Evolutionary conservation across 495 filamentous ascomycete genomes (phyloP), one percentile per base, ranked within the genome.

Genomic region (Tuber aestivum): DNA sequence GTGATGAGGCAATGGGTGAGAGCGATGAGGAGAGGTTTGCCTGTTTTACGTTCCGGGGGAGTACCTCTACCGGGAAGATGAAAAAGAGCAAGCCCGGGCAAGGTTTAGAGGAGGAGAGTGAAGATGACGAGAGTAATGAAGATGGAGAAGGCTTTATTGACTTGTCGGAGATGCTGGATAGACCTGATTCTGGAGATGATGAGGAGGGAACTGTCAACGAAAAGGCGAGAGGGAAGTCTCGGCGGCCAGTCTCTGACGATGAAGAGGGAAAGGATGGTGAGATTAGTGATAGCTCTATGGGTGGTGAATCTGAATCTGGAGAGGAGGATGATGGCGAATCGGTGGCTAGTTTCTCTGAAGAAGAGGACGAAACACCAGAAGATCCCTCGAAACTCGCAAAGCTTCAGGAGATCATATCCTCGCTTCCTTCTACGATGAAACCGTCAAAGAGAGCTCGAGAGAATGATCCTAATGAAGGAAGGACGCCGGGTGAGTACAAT

Each of bases 1-100:
- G 91, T 77, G 95, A 97, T 75, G 95, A 97, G 82, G 95, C 95
- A 44, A 92, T 97, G 87, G 95, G 94, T 14, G 91, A 91, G 75
- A 94, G 92, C 78, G 93, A 97, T 80, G 90, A 94, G 83, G 93
- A 97, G 80, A 86, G 86, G 77, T 95, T 95, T 79, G 91, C 92
- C 61, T 90, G 89, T 12, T 95, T 89, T 83, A 86, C 88, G 4
- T 97, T 97, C 80, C 85, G 89, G 3, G 92, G 91, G 65, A 92
- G 89, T 78, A 75, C 69, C 10, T 89, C 84, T 74, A 87, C 84
- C 69, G 90, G 85, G 77, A 89, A 87, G 74, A 85, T 84, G 76
- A 75, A 74, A 21, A 83, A 83, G 72, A 84, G 82, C 73, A 80
- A 77, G 73, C 14, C 27, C 14, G 68, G 40, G 35, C 69, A 69